Percentiles rank a stretch among this genome's conserved stretches.
phyloP scores from a whole-genome alignment of 2,329 filamentous ascomycete genomes.

The Pseudohalonectria lignicola region DNA sequence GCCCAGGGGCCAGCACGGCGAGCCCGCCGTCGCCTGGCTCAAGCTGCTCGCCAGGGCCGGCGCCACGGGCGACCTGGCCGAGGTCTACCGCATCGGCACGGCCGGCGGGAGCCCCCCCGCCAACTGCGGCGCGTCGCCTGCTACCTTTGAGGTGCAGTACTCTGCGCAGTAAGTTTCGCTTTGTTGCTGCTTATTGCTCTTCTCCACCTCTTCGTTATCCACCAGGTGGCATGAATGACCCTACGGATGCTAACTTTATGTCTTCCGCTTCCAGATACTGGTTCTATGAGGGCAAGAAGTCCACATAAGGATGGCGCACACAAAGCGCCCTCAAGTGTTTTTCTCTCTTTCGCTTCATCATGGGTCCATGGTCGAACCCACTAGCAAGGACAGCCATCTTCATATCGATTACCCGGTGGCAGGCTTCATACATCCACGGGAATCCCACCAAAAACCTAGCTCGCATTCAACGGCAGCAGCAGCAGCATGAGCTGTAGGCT shows the following conservation, averaged over 20 bases:
- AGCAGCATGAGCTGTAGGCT: no score
- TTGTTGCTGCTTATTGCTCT: no score
- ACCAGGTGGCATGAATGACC: no score
- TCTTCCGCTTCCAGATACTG: slow-evolving; percentile 20
- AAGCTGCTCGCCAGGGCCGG: slow-evolving; percentile 48
- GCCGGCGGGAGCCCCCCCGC: slow-evolving; percentile 68
- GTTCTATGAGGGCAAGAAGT: slow-evolving; percentile 18
- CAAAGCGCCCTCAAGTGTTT: not conserved
- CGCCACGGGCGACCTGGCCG: slow-evolving; percentile 52
- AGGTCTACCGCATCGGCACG: slow-evolving; percentile 77
- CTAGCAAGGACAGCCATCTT: no score
- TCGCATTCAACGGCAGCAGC: no score
- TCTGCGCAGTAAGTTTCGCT: slow-evolving; percentile 69
- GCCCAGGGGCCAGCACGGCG: slow-evolving; percentile 46
- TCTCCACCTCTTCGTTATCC: not conserved
- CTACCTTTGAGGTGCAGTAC: slow-evolving; percentile 66
- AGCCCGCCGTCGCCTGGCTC: slow-evolving; percentile 71
- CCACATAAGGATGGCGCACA: slow-evolving; percentile 1
- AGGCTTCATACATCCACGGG: no score
- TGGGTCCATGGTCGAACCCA: not conserved
- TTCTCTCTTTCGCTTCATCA: not conserved
- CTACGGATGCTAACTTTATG: no score
- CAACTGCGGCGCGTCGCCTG: slow-evolving; percentile 56
- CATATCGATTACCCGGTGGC: no score
- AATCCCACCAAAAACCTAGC: no score